Conservation (phyloP, 1,284 basidiomycete genomes). For the Psilocybe mexicana region DNA sequence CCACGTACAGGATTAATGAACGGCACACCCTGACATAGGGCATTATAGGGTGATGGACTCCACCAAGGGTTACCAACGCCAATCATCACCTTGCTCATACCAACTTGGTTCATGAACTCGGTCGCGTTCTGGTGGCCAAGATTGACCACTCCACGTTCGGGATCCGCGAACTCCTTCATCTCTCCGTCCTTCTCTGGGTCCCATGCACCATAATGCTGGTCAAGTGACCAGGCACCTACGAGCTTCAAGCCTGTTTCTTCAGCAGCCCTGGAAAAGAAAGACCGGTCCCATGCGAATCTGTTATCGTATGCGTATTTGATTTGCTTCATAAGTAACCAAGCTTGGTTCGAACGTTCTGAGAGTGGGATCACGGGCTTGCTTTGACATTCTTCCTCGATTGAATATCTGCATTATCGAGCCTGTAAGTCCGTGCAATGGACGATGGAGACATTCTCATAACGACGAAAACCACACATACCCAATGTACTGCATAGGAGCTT, state of each 20-base stretch:
- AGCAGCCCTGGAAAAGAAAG: slow-evolving; percentile 22
- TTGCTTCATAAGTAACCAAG: slow-evolving; percentile 29
- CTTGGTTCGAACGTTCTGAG: slow-evolving; percentile 19
- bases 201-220: slow-evolving; percentile 23
- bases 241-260: slow-evolving; percentile 21
- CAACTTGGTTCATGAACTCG: slow-evolving; percentile 22
- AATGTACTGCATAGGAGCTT: slow-evolving; percentile 26
- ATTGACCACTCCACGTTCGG: slow-evolving; percentile 22
- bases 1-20: slow-evolving; percentile 26
- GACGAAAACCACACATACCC: slow-evolving; percentile 16
- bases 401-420: slow-evolving; percentile 19
- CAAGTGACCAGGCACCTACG: slow-evolving; percentile 24
- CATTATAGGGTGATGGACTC: slow-evolving; percentile 28
- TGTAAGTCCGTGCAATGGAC: background rate
- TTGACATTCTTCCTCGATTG: slow-evolving; percentile 23
- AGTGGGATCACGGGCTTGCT: slow-evolving; percentile 21
- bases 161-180: slow-evolving; percentile 24
- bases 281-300: slow-evolving; percentile 26
- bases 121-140: slow-evolving; percentile 13
- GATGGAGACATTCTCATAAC: background rate
- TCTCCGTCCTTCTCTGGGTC: slow-evolving; percentile 17
- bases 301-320: slow-evolving; percentile 25
- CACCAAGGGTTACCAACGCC: slow-evolving; percentile 25
- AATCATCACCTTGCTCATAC: slow-evolving; percentile 24
- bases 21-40: slow-evolving; percentile 27